A percentile compares a stretch with the other conserved stretches of the same genome.
Conservation (phyloP, 345 rosid species). For the Iberis pinnata region DNA sequence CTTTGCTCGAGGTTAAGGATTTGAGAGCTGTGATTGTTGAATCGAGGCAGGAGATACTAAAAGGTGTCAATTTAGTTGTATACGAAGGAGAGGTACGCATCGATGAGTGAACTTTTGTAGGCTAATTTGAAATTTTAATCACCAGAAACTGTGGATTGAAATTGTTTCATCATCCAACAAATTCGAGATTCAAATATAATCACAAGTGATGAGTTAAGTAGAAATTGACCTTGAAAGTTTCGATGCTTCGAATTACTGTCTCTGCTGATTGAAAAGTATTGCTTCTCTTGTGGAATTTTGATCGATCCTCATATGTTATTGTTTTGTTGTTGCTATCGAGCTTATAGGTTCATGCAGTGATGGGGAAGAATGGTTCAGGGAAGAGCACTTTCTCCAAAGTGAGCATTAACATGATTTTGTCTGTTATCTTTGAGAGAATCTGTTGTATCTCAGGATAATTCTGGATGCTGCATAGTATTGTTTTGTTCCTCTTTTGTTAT, state of each 20-base stretch:
- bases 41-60: constrained; percentile 75
- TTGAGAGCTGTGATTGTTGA: constrained; percentile 74
- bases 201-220: neutral
- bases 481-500: constrained; percentile 1
- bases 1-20: constrained; percentile 72
- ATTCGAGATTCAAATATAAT: neutral
- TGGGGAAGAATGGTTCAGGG: constrained; percentile 99
- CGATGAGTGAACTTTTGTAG: neutral
- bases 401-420: neutral
- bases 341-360: constrained; percentile 73
- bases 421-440: neutral
- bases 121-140: constrained; percentile 1
- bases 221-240: neutral
- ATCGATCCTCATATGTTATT: no score
- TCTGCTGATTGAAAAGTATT: constrained; percentile 10
- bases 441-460: constrained; percentile 4
- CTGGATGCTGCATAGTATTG: neutral
- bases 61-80: constrained; percentile 66
- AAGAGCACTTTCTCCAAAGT: constrained; percentile 97
- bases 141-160: neutral
- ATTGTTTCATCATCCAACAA: neutral
- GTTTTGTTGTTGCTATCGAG: constrained; percentile 9
- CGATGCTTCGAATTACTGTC: neutral
- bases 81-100: constrained; percentile 80
- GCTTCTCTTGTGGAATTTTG: no score